phyloP scores from a whole-genome alignment of 257 asterid genomes.

The Solanum peruvianum region DNA sequence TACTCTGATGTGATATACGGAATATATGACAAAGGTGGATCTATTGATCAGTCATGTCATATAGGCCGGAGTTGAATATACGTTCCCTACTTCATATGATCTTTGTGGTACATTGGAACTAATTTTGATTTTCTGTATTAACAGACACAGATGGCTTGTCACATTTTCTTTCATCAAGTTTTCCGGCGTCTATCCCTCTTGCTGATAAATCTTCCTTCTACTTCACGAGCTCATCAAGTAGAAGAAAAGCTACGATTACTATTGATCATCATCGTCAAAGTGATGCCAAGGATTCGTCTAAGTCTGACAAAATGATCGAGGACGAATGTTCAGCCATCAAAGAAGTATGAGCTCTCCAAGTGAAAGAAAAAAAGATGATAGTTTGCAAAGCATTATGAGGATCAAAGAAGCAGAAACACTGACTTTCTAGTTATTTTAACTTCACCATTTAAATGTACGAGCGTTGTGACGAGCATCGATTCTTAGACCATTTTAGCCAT shows the following conservation, averaged over 20 bases:
- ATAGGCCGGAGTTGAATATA: neutral
- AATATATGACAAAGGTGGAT: neutral
- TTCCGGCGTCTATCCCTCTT: slow-evolving; percentile 23
- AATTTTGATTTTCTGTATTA: neutral
- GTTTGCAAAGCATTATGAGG: neutral
- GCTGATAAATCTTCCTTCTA: slow-evolving; percentile 41
- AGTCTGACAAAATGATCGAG: neutral
- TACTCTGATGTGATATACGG: too few relatives aligned
- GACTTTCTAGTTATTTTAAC: too few relatives aligned
- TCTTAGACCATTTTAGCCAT: too few relatives aligned
- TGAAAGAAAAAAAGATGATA: neutral
- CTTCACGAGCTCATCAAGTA: slow-evolving; percentile 39
- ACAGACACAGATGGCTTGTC: slow-evolving; percentile 44
- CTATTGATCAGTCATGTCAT: neutral
- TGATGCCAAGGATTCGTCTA: neutral
- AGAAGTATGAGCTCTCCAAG: neutral
- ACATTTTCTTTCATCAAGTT: slow-evolving; percentile 22
- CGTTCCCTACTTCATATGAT: neutral
- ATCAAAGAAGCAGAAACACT: neutral
- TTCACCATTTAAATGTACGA: too few relatives aligned
- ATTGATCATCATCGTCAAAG: neutral
- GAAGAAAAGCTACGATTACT: neutral
- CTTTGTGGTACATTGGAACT: neutral
- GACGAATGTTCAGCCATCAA: neutral
- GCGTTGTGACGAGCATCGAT: too few relatives aligned